Evolutionary conservation across 148 eudicot genomes (phyloP).

Genomic region (Heliosperma pusillum): DNA sequence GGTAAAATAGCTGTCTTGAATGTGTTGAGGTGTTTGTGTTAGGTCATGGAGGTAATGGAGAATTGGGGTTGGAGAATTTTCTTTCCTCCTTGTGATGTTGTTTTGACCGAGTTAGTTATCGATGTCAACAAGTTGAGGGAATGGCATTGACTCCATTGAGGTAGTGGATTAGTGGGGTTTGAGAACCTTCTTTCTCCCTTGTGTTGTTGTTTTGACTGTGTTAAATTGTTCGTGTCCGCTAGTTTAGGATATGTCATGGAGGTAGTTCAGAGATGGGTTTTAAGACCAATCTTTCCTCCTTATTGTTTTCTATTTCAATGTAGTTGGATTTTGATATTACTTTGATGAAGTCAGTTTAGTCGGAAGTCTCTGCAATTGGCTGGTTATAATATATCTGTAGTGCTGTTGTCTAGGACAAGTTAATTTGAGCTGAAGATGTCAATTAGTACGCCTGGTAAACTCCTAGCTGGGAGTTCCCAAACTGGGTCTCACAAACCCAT

Average conservation of each 20-base stretch:
- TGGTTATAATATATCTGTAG: background rate
- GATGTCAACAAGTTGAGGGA: too few species aligned
- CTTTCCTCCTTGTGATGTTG: too few species aligned
- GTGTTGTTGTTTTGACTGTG: too few species aligned
- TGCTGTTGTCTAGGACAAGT: background rate
- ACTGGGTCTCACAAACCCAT: background rate
- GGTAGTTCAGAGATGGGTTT: too few species aligned
- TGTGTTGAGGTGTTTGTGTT: conserved; percentile 7
- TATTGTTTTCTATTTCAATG: background rate
- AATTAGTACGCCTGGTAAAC: background rate
- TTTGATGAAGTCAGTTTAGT: background rate
- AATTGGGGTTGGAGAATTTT: background rate
- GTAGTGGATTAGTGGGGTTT: too few species aligned
- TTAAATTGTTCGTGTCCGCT: too few species aligned
- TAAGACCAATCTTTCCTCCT: too few species aligned
- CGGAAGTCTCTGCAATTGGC: background rate
- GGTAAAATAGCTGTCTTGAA: background rate
- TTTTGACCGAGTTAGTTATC: too few species aligned
- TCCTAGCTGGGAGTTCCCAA: background rate
- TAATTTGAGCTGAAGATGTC: background rate
- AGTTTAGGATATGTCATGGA: too few species aligned
- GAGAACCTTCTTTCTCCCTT: background rate
- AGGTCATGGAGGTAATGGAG: conserved; percentile 2
- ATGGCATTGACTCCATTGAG: too few species aligned
- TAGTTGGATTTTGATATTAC: background rate